phyloP scores from a whole-genome alignment of 371 early-diverging fungal genomes.

The Mucor irregularis region DNA sequence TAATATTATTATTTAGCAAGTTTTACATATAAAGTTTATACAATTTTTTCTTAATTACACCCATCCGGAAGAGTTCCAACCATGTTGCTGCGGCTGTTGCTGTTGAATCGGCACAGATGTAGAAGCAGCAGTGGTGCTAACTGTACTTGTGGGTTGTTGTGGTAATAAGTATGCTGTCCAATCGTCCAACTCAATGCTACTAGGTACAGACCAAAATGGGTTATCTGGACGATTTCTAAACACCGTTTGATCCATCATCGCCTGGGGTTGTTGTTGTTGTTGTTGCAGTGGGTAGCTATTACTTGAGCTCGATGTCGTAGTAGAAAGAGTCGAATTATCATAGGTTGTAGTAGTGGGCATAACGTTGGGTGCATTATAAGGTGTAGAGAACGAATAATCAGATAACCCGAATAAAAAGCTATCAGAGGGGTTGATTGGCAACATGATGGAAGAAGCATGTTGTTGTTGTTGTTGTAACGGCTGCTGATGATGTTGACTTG shows the following conservation, averaged over 20 bases:
- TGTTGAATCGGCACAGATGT: background rate
- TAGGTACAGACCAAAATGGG: constrained; percentile 53
- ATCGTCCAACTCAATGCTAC: constrained; percentile 46
- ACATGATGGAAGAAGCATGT: background rate
- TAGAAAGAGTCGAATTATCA: background rate
- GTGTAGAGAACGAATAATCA: constrained; percentile 1
- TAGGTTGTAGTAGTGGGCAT: background rate
- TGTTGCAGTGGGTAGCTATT: background rate
- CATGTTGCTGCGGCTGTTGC: background rate
- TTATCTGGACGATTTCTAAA: constrained; percentile 49
- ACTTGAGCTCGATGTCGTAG: too few species aligned
- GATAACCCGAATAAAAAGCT: constrained; percentile 19
- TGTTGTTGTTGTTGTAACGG: background rate
- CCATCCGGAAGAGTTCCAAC: too few species aligned
- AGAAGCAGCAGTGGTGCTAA: too few species aligned
- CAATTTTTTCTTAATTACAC: too few species aligned
- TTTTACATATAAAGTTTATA: too few species aligned
- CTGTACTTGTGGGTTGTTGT: constrained; percentile 9
- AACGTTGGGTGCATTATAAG: background rate
- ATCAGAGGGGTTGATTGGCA: constrained; percentile 10
- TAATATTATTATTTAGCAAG: too few species aligned
- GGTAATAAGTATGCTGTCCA: constrained; percentile 44
- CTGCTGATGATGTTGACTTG: background rate
- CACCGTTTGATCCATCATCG: constrained; percentile 14
- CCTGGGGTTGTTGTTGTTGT: background rate